Base-by-base conservation (phyloP, 257 asterid genomes). In the Solanum ahanhuiri region DNA sequence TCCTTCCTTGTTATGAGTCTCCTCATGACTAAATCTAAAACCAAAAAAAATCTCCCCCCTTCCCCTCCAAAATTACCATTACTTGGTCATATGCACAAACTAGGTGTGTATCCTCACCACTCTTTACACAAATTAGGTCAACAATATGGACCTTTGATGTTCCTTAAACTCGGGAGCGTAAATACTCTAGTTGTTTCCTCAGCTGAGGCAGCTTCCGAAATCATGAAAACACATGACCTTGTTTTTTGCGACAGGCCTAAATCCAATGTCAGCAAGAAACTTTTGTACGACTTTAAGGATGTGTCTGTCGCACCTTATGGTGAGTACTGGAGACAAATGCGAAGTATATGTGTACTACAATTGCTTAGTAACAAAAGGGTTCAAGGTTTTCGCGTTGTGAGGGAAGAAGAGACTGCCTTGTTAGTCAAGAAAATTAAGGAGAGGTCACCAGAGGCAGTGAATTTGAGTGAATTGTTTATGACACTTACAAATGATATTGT, bases 61-160 rank as follows among this genome's bases (percentile, higher is more conserved):
- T 92, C 96, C 15, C 94, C 94, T 3, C 15, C 4, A 28, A 89
- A 87, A 88, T 83, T 93, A 35, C 96, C 94, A 23, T 20, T 92
- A 0, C 66, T 90, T 41, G 96, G 96, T 11, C 89, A 91, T 17
- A 84, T 92, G 66, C 92, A 89, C 90, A 92, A 89, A 70, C 89
- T 90, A 7, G 94, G 94, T 15, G 11, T 23, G 22, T n/a, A 33
- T 8, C 92, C 95, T 14, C 91, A 92, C 57, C 93, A 90, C 31
- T 88, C 91, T 2, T 88, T 93, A 76, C 87, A 86, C 18, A 64
- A 88, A 2, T 41, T 93, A 23, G 79, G 92, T 37, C 34, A 76
- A 28, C 87, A 57, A 35, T 87, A 92, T 71, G 94, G 97, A 9
- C 91, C 81, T 1, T 87, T 91, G n/a, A 91, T 93, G 91, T 83